Evolutionary conservation across 1,284 basidiomycete genomes (phyloP).

Genomic region (Inonotus hispidus): DNA sequence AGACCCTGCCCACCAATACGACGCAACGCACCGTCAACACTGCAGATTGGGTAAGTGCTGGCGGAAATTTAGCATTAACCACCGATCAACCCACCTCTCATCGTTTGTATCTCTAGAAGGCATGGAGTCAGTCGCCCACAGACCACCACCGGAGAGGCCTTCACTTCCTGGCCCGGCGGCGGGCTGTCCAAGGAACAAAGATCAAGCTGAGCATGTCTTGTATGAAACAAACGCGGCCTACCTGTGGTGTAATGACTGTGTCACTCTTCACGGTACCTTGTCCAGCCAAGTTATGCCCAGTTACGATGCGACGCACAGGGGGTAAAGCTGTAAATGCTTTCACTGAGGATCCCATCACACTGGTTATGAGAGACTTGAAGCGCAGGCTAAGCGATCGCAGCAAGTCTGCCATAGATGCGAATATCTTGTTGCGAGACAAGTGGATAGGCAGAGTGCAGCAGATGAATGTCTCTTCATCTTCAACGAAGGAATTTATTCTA

Average conservation of each 20-base stretch:
- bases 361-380: slow-evolving; percentile 3
- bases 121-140: slow-evolving; percentile 48
- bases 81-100: slow-evolving; percentile 6
- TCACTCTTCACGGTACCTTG: slow-evolving; percentile 33
- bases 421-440: background rate
- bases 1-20: slow-evolving; percentile 35
- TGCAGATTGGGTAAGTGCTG: slow-evolving; percentile 23
- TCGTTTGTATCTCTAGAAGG: slow-evolving; percentile 53
- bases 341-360: background rate
- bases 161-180: slow-evolving; percentile 21
- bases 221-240: background rate
- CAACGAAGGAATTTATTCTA: background rate
- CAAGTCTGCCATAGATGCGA: background rate
- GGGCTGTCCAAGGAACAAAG: slow-evolving; percentile 23
- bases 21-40: slow-evolving; percentile 47
- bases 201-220: background rate
- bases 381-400: background rate
- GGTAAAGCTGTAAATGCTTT: slow-evolving; percentile 24
- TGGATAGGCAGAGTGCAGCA: background rate
- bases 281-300: slow-evolving; percentile 39
- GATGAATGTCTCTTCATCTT: background rate
- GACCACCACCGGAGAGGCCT: slow-evolving; percentile 29
- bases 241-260: slow-evolving; percentile 18
- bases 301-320: slow-evolving; percentile 44
- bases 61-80: background rate